Base-by-base conservation (phyloP, 257 asterid species). In the Penstemon newberryi region DNA sequence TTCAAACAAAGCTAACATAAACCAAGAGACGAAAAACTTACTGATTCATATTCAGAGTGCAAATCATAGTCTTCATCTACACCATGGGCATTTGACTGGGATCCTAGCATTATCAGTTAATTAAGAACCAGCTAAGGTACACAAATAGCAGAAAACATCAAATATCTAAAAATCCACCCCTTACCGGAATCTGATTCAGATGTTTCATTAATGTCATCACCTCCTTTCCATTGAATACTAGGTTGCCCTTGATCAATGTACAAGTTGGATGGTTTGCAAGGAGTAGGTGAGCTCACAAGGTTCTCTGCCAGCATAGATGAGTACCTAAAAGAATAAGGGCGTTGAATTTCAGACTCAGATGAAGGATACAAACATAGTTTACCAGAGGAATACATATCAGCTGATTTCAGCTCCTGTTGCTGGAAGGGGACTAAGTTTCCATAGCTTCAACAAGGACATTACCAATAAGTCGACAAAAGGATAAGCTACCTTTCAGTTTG, bases 301-400 rank as follows among this genome's bases (percentile, higher is more conserved):
- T 94, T 94, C 80, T 94, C 97, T 43, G 99, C 99, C 70, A 94
- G 85, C 99, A 94, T 94, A 41, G 99, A 87, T 15, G 98, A 91
- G 77, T 94, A 94, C 91, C 99, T 94, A 68, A 41, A 56, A 70
- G 59, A 72, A 69, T 60, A 45, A 73, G 76, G 50, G 44, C 46
- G 25, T 60, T 50, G 55, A 41, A 68, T 61, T 71, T 60, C 74
- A 65, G 19, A 51, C 11, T 38, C 55, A 58, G 57, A 61, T 53
- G 53, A 60, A 47, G 59, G 60, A 60, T n/a, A 11, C 46, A 38
- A 53, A 61, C 47, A 43, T 55, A 37, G 59, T 66, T 63, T 49
- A 45, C 60, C 51, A 38, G 59, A 64, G 58, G 55, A 57, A 54
- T 9, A 18, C 64, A 66, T 25, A 61, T 40, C 44, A 42, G 77